Evolutionary conservation across 1,139 yeast species (phyloP).

Genomic region (Kodamaea plutei): DNA sequence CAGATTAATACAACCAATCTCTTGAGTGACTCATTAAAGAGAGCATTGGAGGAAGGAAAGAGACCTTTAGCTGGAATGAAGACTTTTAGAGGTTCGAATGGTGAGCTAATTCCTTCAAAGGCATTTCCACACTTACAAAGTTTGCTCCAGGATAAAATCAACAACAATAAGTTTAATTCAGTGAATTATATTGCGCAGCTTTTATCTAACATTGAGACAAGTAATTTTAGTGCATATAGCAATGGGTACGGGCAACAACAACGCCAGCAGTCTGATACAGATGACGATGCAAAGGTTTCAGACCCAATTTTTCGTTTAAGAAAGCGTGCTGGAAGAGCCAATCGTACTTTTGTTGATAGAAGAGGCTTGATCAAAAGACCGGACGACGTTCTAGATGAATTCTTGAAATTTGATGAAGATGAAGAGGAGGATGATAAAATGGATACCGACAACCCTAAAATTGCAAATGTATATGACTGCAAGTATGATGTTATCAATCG

Average conservation of each 20-base stretch:
- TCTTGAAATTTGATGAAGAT: constrained; percentile 28
- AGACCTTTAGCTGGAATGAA: constrained; percentile 41
- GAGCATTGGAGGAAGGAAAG: constrained; percentile 37
- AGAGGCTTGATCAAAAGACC: constrained; percentile 38
- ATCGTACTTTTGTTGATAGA: constrained; percentile 71
- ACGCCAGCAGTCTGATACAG: constrained; percentile 17
- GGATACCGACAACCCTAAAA: constrained; percentile 6
- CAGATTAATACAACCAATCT: constrained; percentile 64
- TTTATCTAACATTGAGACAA: constrained; percentile 41
- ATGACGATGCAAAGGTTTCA: constrained; percentile 31
- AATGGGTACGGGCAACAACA: constrained; percentile 35
- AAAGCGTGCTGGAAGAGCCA: constrained; percentile 71
- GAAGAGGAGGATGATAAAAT: constrained; percentile 17
- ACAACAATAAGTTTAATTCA: constrained; percentile 21
- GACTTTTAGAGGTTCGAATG: constrained; percentile 44
- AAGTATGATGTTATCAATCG: constrained; percentile 50
- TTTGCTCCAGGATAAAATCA: constrained; percentile 28
- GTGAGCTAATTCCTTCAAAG: constrained; percentile 39
- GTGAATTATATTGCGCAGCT: constrained; percentile 38
- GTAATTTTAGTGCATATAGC: constrained; percentile 46
- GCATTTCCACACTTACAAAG: constrained; percentile 42
- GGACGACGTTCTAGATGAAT: constrained; percentile 36
- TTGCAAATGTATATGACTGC: constrained; percentile 53
- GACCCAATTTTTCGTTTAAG: constrained; percentile 65
- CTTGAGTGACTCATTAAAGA: constrained; percentile 37